Percentiles rank a stretch among this genome's conserved stretches.
Evolutionary conservation across 805 yeast genomes (phyloP).

Genomic region (Kazachstania africana): DNA sequence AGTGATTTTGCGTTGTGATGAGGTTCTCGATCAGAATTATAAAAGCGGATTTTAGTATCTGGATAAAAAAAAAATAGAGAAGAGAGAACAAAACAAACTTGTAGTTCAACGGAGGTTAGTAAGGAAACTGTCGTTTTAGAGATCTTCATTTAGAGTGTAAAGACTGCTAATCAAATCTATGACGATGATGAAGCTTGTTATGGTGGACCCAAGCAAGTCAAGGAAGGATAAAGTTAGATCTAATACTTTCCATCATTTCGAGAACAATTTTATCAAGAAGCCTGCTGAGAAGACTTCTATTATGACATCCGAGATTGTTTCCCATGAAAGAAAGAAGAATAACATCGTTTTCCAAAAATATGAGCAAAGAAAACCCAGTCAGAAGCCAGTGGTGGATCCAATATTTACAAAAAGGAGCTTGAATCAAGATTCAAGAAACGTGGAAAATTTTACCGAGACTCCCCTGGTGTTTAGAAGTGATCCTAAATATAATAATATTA

Average conservation of each 20-base stretch:
- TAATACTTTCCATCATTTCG: conserved; percentile 6
- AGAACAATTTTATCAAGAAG: neutral
- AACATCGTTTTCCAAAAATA: neutral
- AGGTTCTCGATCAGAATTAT: too few relatives aligned
- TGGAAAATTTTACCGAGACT: neutral
- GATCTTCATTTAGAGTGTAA: neutral
- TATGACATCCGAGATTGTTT: conserved; percentile 3
- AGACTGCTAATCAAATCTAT: neutral
- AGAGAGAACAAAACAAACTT: too few relatives aligned
- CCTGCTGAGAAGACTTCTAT: neutral
- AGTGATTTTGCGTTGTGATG: too few relatives aligned
- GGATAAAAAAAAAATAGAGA: too few relatives aligned
- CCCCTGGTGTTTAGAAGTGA: conserved; percentile 1
- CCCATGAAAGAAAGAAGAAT: neutral
- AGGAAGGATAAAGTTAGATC: conserved; percentile 6
- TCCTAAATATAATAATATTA: conserved; percentile 2
- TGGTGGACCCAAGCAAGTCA: conserved; percentile 9
- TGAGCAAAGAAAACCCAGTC: neutral
- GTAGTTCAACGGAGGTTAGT: too few relatives aligned
- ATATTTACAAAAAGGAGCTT: neutral
- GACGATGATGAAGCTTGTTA: conserved; percentile 7
- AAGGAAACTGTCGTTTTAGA: too few relatives aligned
- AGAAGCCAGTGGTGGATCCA: neutral
- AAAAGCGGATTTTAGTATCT: too few relatives aligned
- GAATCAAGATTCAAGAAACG: neutral